Evolutionary conservation across 1,284 basidiomycete genomes (phyloP), one percentile per base, ranked within the genome.

Genomic region (Rhodotorula mucilaginosa): DNA sequence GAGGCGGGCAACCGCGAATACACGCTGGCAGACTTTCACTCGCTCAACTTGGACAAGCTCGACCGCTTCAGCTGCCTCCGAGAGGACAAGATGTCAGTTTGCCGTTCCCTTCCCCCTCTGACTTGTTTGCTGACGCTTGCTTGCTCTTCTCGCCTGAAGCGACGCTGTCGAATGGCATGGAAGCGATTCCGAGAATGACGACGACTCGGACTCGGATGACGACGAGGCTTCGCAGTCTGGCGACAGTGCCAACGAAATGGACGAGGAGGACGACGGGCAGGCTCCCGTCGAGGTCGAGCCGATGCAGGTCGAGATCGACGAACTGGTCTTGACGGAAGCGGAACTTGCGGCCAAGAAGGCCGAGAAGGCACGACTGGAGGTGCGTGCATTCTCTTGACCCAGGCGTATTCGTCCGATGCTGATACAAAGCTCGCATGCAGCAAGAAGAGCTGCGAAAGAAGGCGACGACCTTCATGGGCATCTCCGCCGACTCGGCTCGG

Each of bases 11-110:
- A 89, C 12, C 86, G 87, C 52, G 92, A 95, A 80, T 93, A 91
- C 77, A 94, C 92, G 0, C 82, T 93, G 12, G 91, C 92, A 76
- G 92, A 93, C 79, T 93, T 93, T 78, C 85, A 92, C 79, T 84
- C 86, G 0, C 81, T 94, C 23, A 86, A 88, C 70, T 83, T 94
- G 26, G 91, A 93, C 79, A 93, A 93, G 80, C 82, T 93, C 78
- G 92, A 93, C 65, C 82, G 85, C 8, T 94, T 87, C 79, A 81
- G 83, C 6, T 92, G 91, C 77, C 82, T 92, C 75, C 90, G 88
- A 79, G 83, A 86, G 61, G 88, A 87, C 70, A 86, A 84, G 13
- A 85, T 86, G 23, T 87, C 86, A 4, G 87, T 86, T 39, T 6
- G 10, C 44, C 19, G n/a, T n/a, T 49, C 31, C 61, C 12, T 31